Evolutionary conservation across 495 filamentous ascomycete genomes (phyloP), one percentile per base, ranked within the genome.

Genomic region (Hamigera avellanea): DNA sequence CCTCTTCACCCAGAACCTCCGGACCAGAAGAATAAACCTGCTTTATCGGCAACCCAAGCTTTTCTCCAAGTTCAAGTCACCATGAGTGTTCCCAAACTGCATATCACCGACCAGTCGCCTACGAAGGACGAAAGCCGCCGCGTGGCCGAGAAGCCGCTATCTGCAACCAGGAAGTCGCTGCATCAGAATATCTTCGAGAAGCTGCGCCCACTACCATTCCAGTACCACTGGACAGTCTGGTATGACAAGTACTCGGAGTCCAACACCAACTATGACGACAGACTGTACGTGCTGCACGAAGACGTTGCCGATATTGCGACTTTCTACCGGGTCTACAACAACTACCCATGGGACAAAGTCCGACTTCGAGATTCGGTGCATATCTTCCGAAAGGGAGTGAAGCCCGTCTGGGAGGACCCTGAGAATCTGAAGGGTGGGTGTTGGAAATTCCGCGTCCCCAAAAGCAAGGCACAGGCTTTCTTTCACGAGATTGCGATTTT

Each of bases 271-370:
- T 87, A 83, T 60, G 68, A 71, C 40, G 72, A 68, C 28, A 72
- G 77, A 39, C 71, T 85, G 14, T 81, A 77, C 46, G 67, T 78
- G 44, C 61, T 86, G 1, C 72, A 75, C 44, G 62, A 73, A 29
- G 76, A 74, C 50, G 80, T 88, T 58, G 69, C 77, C 56, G 79
- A 78, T 44, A 74, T 84, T 44, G 74, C 83, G 52, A 77, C 80
- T 43, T 95, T 93, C 62, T 93, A 85, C 81, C 75, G 83, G 39
- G 78, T 87, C 57, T 78, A 80, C 64, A 94, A 95, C 62, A 91
- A 93, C 58, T 86, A 83, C 35, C 81, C 83, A 10, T 72, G 87
- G 38, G 62, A 78, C 14, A 72, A 72, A 48, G 73, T 95, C 57
- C 77, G 79, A 39, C 73, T 86, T 53, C 75, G 81, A 28, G 85